phyloP scores from a whole-genome alignment of 352 stramenopile species.

The Pythium chondricola region DNA sequence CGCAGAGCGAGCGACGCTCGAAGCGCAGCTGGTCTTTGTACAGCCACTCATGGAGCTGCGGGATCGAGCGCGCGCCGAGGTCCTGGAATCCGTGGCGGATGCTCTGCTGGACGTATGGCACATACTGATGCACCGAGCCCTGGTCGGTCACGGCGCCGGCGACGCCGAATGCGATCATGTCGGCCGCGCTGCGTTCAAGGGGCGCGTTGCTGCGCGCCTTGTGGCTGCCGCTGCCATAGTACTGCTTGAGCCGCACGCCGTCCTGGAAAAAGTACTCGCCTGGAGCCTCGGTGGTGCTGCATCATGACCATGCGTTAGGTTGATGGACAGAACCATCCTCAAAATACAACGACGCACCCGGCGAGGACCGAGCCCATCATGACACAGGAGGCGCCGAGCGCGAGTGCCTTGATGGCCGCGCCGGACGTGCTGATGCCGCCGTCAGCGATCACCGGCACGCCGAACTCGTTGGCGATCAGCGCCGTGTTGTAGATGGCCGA shows the following conservation, averaged over 20 bases:
- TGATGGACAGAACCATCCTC: too few species aligned
- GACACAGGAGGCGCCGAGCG: constrained; percentile 93
- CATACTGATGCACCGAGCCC: constrained; percentile 94
- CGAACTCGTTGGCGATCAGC: constrained; percentile 89
- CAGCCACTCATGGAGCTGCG: constrained; percentile 71
- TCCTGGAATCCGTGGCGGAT: constrained; percentile 97
- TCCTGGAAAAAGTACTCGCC: constrained; percentile 99
- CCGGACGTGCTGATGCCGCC: constrained; percentile 96
- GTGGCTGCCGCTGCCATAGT: constrained; percentile 97
- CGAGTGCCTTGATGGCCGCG: constrained; percentile 97
- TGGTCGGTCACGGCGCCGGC: constrained; percentile 97
- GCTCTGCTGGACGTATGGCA: constrained; percentile 97
- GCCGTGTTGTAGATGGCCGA: constrained; percentile 98
- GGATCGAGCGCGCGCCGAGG: constrained; percentile 87
- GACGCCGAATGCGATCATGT: constrained; percentile 97
- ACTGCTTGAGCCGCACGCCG: constrained; percentile 97
- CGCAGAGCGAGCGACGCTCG: constrained; percentile 95
- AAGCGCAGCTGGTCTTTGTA: constrained; percentile 85
- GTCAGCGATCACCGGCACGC: constrained; percentile 97
- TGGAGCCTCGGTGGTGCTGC: constrained; percentile 94
- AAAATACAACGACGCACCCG: constrained; percentile 29
- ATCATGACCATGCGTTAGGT: too few species aligned
- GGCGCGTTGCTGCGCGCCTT: constrained; percentile 85
- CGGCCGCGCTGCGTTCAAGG: constrained; percentile 34
- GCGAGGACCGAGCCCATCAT: constrained; percentile 99